A percentile compares a stretch with the other conserved stretches of the same genome.
Conservation (phyloP, 805 yeast genomes). For the Zygoascus flipseniorum region DNA sequence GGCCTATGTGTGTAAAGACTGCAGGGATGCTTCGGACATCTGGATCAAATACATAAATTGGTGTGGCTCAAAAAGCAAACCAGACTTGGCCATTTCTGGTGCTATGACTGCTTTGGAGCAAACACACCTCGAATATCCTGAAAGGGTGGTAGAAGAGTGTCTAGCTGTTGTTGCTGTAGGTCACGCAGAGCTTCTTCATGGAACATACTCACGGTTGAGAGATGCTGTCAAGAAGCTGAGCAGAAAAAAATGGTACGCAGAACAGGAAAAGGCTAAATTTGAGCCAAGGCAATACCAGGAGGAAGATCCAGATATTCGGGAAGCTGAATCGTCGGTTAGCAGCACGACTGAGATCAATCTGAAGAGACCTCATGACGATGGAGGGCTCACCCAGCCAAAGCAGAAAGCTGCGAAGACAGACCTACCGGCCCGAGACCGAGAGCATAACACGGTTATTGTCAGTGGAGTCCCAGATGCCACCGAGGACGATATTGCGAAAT, state of each 20-base stretch:
- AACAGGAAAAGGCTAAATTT: conserved; percentile 22
- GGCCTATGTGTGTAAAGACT: neutral
- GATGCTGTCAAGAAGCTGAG: neutral
- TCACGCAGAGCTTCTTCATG: neutral
- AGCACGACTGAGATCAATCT: neutral
- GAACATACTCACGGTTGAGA: neutral
- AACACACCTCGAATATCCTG: neutral
- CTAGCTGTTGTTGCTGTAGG: neutral
- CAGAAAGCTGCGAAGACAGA: neutral
- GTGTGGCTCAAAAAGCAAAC: conserved; percentile 20
- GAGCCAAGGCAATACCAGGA: conserved; percentile 5
- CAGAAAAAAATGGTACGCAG: conserved; percentile 5
- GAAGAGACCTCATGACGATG: neutral
- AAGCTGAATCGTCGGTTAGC: too few relatives aligned
- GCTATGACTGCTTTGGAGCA: neutral
- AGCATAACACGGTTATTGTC: conserved; percentile 49
- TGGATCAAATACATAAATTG: conserved; percentile 41
- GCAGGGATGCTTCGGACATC: conserved; percentile 24
- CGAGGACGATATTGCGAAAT: conserved; percentile 34
- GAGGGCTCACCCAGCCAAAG: neutral
- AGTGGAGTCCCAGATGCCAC: conserved; percentile 36
- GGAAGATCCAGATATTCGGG: neutral
- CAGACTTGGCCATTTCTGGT: neutral
- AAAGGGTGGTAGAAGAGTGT: neutral
- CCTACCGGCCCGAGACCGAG: conserved; percentile 43